Evolutionary conservation across 176 grass and related monocot genomes (phyloP).

Genomic region (Microstegium vimineum): DNA sequence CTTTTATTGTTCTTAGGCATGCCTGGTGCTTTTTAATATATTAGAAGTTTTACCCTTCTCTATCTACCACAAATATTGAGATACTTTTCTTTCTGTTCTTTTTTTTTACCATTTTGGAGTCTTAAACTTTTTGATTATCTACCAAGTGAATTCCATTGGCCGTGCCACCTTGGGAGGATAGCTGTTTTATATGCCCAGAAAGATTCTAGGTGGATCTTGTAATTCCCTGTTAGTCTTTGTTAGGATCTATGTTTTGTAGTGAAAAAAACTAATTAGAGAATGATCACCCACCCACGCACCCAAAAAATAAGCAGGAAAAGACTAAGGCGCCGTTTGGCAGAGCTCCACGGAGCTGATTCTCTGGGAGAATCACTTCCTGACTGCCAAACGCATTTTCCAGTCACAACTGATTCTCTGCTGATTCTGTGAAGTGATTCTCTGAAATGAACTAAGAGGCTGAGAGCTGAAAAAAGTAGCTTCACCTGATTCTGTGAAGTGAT

Average conservation of each 20-base stretch:
- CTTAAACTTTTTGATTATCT: background rate
- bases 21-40: background rate
- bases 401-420: too few relatives aligned
- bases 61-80: background rate
- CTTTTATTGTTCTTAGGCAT: background rate
- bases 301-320: background rate
- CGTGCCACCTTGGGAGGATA: background rate
- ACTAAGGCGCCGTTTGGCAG: too few relatives aligned
- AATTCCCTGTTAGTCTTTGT: background rate
- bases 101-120: background rate
- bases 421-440: too few relatives aligned
- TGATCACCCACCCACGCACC: background rate
- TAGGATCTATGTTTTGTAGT: conserved; percentile 20
- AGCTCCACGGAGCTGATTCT: too few relatives aligned
- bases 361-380: too few relatives aligned
- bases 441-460: too few relatives aligned
- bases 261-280: background rate
- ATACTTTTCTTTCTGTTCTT: background rate
- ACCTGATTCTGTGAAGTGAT: too few relatives aligned
- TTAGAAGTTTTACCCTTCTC: background rate
- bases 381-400: too few relatives aligned
- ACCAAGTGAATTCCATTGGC: background rate
- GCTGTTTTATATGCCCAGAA: background rate
- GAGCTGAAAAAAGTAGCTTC: too few relatives aligned
- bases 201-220: background rate